A percentile compares a stretch with the other conserved stretches of the same genome.
Evolutionary conservation across 352 stramenopile species (phyloP).

Genomic region (Globisporangium paroecandrum): DNA sequence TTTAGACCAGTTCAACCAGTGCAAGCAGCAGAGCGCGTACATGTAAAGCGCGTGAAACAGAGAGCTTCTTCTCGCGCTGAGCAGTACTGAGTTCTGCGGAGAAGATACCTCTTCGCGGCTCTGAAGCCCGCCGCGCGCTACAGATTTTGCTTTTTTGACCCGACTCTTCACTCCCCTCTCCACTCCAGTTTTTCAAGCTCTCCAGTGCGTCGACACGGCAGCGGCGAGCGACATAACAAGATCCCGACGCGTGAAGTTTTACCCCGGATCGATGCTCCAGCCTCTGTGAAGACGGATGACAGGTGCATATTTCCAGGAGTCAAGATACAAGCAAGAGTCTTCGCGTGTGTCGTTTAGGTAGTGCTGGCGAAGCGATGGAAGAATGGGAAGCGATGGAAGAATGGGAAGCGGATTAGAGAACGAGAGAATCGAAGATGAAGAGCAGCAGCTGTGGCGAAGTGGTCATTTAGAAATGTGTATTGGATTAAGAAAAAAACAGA

Average conservation of each 20-base stretch:
- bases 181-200: background rate
- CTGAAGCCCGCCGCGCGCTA: background rate
- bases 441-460: background rate
- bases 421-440: background rate
- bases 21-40: constrained; percentile 74
- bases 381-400: background rate
- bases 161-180: background rate
- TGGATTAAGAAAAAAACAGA: constrained; percentile 12
- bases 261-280: background rate
- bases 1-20: constrained; percentile 86
- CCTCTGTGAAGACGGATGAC: background rate
- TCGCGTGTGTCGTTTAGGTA: background rate
- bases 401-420: background rate
- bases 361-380: background rate
- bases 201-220: background rate
- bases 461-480: constrained; percentile 13
- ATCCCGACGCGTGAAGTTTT: background rate
- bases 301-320: background rate
- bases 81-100: background rate
- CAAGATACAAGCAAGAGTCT: background rate
- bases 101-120: background rate
- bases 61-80: background rate
- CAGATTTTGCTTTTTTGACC: background rate
- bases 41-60: constrained; percentile 32
- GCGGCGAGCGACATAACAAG: background rate